Evolutionary conservation across 2,329 filamentous ascomycete species (phyloP).

Genomic region (Fusarium compactum): DNA sequence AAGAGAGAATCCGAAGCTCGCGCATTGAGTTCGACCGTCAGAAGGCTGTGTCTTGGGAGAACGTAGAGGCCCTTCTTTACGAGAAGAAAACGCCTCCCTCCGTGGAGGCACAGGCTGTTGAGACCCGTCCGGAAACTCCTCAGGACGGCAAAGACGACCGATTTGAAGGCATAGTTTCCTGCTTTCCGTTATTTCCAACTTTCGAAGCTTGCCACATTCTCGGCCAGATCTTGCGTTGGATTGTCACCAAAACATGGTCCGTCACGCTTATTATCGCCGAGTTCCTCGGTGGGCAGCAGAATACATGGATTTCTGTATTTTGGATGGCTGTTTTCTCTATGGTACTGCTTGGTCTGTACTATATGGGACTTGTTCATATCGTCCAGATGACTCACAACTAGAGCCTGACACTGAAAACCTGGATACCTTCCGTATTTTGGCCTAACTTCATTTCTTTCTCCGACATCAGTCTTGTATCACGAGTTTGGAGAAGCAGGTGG

Average conservation of each 20-base stretch:
- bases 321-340: background rate
- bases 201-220: background rate
- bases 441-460: no score
- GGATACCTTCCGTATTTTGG: no score
- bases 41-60: background rate
- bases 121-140: rapidly evolving
- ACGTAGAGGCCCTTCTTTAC: background rate
- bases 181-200: background rate
- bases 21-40: background rate
- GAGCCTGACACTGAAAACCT: no score
- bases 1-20: background rate
- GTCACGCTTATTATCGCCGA: background rate
- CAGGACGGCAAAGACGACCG: background rate
- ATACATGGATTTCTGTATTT: background rate
- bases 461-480: no score
- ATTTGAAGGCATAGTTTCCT: background rate
- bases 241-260: background rate
- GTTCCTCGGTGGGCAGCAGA: background rate
- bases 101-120: background rate
- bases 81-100: background rate
- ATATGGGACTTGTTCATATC: background rate
- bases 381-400: background rate
- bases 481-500: no score
- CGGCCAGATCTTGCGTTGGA: background rate
- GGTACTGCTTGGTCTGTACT: background rate